A percentile compares a stretch with the other conserved stretches of the same genome.
Evolutionary conservation across 2,329 filamentous ascomycete genomes (phyloP).

Genomic region (Alternaria sp.): DNA sequence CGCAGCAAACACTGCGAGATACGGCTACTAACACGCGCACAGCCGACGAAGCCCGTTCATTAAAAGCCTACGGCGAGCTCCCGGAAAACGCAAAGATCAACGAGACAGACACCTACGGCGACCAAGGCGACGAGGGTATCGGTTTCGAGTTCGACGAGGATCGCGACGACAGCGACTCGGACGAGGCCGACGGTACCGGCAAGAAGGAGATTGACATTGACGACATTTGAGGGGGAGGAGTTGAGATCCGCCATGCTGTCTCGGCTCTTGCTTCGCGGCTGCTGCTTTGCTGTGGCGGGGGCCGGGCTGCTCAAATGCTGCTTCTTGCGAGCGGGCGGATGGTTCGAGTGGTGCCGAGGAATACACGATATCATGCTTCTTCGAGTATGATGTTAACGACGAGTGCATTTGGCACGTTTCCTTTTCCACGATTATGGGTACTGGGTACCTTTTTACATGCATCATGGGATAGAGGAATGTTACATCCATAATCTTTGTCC

Average conservation of each 20-base stretch:
- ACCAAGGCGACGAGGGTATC: conserved; percentile 89
- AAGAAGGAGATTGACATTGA: conserved; percentile 92
- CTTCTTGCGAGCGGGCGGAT: conserved; percentile 51
- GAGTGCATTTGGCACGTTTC: background rate
- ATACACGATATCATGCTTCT: background rate
- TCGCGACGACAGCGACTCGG: conserved; percentile 64
- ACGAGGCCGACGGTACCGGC: conserved; percentile 65
- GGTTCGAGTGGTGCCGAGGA: conserved; percentile 9
- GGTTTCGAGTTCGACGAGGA: conserved; percentile 99
- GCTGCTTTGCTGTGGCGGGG: conserved; percentile 25
- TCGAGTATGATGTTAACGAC: background rate
- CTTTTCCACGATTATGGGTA: background rate
- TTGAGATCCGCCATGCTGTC: conserved; percentile 51
- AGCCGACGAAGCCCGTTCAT: conserved; percentile 85
- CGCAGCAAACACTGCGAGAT: conserved; percentile 60
- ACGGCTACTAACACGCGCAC: conserved; percentile 83
- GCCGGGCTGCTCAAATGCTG: conserved; percentile 51
- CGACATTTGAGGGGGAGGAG: conserved; percentile 71
- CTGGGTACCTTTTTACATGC: background rate
- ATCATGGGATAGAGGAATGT: conserved; percentile 11
- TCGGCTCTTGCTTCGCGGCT: conserved; percentile 28
- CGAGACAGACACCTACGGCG: conserved; percentile 94
- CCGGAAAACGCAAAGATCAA: conserved; percentile 99
- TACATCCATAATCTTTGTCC: conserved; percentile 10
- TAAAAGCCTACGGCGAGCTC: conserved; percentile 97